These are phyloP conservation scores for Suhomyces canberraensis DNA, from an alignment of 805 yeast genomes.

Conservation along the genomic window DNA sequence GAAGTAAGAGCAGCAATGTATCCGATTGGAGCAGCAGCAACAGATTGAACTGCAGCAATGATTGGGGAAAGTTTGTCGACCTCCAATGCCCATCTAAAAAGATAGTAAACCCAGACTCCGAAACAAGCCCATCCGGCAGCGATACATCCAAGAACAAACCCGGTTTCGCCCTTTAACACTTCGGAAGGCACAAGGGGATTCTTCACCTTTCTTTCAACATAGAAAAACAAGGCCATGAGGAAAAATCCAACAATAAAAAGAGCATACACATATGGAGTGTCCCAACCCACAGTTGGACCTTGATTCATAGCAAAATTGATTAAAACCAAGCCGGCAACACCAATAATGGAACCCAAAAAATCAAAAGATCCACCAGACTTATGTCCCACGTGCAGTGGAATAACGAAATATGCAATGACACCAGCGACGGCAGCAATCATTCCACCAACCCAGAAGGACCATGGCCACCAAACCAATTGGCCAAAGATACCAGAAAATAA, in stretches of 20 bases:
- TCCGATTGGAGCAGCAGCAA: slow-evolving; percentile 16
- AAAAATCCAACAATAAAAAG: slow-evolving; percentile 15
- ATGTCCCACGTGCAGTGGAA: slow-evolving; percentile 27
- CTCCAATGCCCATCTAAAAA: slow-evolving; percentile 12
- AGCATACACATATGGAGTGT: slow-evolving; percentile 15
- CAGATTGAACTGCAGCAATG: slow-evolving; percentile 15
- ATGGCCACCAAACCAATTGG: slow-evolving; percentile 33
- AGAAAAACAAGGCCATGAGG: slow-evolving; percentile 10
- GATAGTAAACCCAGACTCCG: slow-evolving; percentile 17
- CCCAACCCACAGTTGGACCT: slow-evolving; percentile 20
- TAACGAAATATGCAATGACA: slow-evolving; percentile 18
- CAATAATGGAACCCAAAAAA: slow-evolving; percentile 19
- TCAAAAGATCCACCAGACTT: slow-evolving; percentile 19
- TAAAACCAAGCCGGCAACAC: slow-evolving; percentile 14
- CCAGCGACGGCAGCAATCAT: slow-evolving; percentile 17
- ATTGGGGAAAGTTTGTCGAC: slow-evolving; percentile 11
- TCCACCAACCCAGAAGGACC: slow-evolving; percentile 30
- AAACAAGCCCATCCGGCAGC: slow-evolving; percentile 20
- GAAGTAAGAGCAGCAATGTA: slow-evolving; percentile 12
- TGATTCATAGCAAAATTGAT: slow-evolving; percentile 20
- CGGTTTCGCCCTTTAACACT: slow-evolving; percentile 13
- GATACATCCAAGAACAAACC: slow-evolving; percentile 16
- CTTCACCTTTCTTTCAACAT: slow-evolving; percentile 6
- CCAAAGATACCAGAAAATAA: slow-evolving; percentile 25
- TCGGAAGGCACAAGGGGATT: slow-evolving; percentile 15